Evolutionary conservation across 2,329 filamentous ascomycete species (phyloP).

Genomic region (Grosmannia huntii): DNA sequence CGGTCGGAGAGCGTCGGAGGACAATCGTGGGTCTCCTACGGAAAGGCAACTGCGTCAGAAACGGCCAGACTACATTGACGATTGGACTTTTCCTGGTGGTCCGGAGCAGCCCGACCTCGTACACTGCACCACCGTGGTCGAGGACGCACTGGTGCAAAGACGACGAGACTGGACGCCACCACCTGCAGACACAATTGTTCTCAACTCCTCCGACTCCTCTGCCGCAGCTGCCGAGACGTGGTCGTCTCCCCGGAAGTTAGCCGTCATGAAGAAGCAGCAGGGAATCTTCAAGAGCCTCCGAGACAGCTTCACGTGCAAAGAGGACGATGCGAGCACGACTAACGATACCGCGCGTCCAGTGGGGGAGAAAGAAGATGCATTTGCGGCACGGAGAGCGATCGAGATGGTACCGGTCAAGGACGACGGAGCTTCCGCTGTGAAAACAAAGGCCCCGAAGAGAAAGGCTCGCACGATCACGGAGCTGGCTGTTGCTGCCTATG

Average conservation of each 20-base stretch:
- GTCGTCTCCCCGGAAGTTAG: constrained; percentile 5
- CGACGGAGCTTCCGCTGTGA: constrained; percentile 16
- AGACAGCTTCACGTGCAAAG: constrained; percentile 15
- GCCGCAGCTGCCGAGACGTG: constrained; percentile 19
- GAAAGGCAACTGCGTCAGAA: no score
- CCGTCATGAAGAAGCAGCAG: constrained; percentile 7
- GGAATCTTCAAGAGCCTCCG: constrained; percentile 31
- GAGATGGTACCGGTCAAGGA: constrained; percentile 30
- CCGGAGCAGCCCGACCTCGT: not conserved
- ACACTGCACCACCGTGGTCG: not conserved
- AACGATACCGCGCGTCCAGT: not conserved
- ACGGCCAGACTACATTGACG: not conserved
- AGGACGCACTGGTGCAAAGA: constrained; percentile 22
- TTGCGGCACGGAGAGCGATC: constrained; percentile 44
- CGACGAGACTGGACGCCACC: constrained; percentile 58
- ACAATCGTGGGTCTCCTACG: no score
- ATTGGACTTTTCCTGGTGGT: not conserved
- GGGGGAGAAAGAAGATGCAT: constrained; percentile 10
- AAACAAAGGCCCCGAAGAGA: constrained; percentile 47
- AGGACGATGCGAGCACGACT: not conserved
- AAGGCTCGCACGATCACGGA: constrained; percentile 68
- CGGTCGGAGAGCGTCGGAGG: no score
- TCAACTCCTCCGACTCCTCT: constrained; percentile 16
- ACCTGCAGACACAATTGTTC: constrained; percentile 7
- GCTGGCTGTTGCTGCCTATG: constrained; percentile 60